Evolutionary conservation across 805 yeast species (phyloP).

Genomic region (Isabelozyma heimii): DNA sequence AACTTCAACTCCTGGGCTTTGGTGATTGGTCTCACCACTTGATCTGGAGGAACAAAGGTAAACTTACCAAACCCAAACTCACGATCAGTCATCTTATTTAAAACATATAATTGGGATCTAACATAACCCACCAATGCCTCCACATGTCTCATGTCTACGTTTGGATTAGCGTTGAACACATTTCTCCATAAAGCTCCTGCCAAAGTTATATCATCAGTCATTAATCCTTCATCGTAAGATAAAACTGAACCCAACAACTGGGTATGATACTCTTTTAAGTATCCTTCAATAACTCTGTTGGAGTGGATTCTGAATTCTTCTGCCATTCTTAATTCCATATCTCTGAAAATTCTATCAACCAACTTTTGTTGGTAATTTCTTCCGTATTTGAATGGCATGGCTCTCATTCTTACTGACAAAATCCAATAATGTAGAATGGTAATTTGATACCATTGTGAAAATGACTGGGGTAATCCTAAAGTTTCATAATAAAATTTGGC

Average conservation of each 20-base stretch:
- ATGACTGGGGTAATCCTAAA: constrained; percentile 76
- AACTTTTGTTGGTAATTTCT: constrained; percentile 87
- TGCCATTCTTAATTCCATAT: constrained; percentile 80
- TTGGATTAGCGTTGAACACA: constrained; percentile 78
- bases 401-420: constrained; percentile 91
- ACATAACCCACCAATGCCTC: constrained; percentile 90
- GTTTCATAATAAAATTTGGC: constrained; percentile 87
- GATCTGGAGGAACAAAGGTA: constrained; percentile 78
- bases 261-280: constrained; percentile 84
- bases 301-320: constrained; percentile 84
- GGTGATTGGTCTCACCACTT: constrained; percentile 70
- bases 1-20: constrained; percentile 59
- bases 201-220: constrained; percentile 71
- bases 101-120: constrained; percentile 83
- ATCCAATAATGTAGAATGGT: constrained; percentile 92
- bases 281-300: constrained; percentile 77
- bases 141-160: constrained; percentile 76
- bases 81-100: constrained; percentile 81
- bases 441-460: constrained; percentile 95
- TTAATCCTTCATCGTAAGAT: constrained; percentile 90
- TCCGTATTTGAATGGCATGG: constrained; percentile 88
- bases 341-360: constrained; percentile 84
- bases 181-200: constrained; percentile 89
- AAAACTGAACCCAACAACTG: constrained; percentile 87
- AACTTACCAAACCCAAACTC: constrained; percentile 93